Evolutionary conservation across 495 filamentous ascomycete genomes (phyloP).

Genomic region (Penicillium paxilli): DNA sequence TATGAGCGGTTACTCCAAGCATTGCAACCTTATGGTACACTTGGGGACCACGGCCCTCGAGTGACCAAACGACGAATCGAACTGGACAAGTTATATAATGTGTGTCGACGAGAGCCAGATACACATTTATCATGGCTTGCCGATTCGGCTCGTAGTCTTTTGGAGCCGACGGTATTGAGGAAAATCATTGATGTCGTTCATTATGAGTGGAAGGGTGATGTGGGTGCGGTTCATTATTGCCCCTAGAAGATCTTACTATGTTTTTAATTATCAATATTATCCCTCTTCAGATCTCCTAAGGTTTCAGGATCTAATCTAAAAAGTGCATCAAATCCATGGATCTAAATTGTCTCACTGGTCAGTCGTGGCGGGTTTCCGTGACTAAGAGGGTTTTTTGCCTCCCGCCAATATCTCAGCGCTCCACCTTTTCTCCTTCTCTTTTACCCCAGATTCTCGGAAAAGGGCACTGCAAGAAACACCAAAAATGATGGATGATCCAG

Average conservation of each 20-base stretch:
- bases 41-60: conserved; percentile 7
- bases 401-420: background rate
- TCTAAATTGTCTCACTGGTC: background rate
- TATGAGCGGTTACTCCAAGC: conserved; percentile 16
- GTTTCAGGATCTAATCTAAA: background rate
- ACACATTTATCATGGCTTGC: conserved; percentile 25
- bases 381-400: conserved; percentile 20
- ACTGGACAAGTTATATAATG: conserved; percentile 15
- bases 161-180: conserved; percentile 18
- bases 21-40: conserved; percentile 18
- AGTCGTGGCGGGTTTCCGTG: conserved; percentile 5
- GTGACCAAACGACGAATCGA: conserved; percentile 12
- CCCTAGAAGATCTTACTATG: conserved; percentile 6
- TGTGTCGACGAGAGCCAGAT: conserved; percentile 5
- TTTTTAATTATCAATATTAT: background rate
- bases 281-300: background rate
- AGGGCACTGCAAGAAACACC: background rate
- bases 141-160: conserved; percentile 21
- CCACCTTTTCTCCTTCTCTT: conserved; percentile 10
- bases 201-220: conserved; percentile 20
- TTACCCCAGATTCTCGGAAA: conserved; percentile 13
- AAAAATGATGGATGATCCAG: conserved; percentile 20
- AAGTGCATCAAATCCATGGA: background rate
- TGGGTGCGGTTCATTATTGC: conserved; percentile 20
- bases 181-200: conserved; percentile 26